Conservation (phyloP, 2,329 filamentous ascomycete species). For the Didymella lethalis region DNA sequence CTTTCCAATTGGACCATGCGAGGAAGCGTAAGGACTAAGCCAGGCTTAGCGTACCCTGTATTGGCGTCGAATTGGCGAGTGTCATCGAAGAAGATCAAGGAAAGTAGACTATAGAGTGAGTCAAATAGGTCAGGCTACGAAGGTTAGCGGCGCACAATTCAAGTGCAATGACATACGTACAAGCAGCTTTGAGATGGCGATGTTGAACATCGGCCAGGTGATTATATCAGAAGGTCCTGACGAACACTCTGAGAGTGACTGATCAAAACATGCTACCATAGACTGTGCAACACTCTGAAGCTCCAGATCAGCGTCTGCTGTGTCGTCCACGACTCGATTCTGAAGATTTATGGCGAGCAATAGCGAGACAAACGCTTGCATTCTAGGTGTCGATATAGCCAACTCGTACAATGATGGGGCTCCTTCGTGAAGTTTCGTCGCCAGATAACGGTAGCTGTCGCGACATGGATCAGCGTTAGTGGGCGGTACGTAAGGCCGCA, state of each 20-base stretch:
- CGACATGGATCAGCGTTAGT: not conserved
- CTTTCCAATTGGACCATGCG: conserved; percentile 7
- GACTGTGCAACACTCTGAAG: not conserved
- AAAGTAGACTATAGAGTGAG: not conserved
- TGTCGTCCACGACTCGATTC: not conserved
- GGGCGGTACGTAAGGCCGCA: not conserved
- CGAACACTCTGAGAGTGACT: not conserved
- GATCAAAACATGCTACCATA: conserved; percentile 1
- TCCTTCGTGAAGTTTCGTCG: not conserved
- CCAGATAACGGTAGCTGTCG: not conserved
- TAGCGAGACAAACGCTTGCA: not conserved
- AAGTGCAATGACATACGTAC: not conserved
- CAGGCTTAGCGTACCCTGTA: conserved; percentile 3
- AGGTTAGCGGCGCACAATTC: not conserved
- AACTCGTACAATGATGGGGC: not conserved
- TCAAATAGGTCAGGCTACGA: conserved; percentile 8
- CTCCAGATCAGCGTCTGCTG: not conserved
- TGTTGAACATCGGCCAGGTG: conserved; percentile 2
- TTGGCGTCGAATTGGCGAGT: not conserved
- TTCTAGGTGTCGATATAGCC: not conserved
- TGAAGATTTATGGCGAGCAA: not conserved
- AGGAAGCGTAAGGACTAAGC: conserved; percentile 4
- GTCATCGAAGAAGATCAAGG: conserved; percentile 3
- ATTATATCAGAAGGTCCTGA: not conserved
- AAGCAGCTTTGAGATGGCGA: not conserved